Evolutionary conservation across 495 filamentous ascomycete species (phyloP), one percentile per base, ranked within the genome.

Genomic region (Neurospora sublineolata): DNA sequence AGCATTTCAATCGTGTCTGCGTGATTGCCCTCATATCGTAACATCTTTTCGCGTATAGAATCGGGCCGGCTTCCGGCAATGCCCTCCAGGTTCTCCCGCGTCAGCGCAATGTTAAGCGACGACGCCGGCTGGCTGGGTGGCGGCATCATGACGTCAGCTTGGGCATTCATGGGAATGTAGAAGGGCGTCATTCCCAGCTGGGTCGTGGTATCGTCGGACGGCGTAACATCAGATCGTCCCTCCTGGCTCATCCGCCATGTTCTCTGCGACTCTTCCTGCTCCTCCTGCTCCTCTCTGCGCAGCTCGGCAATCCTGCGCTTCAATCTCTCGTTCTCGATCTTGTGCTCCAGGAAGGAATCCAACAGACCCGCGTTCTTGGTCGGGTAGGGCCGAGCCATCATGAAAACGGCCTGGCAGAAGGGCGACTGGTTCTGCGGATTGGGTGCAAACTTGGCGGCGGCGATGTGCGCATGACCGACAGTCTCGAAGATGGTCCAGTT

Each of bases 321-420:
- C 44, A 99, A 80, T 20, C 95, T 88, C 80, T 97, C 94, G 76
- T 99, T 97, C 79, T 98, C 95, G 68, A 98, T 94, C 80, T 97
- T 97, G 81, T 97, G 94, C 80, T 99, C 95, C 16, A 99, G 84
- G 73, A 97, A 97, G 1, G 94, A 96, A 80, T 99, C 94, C 68
- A 99, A 81, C 9, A 97, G 83, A 11, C 87, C 88, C 0, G 93
- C 89, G 77, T 93, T 95, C 78, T 91, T 93, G 67, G 91, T 95
- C 8, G 93, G 94, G 79, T 97, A 97, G 11, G 93, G 95, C 27
- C 95, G 87, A 33, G 93, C 89, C 88, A 97, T 92, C 84, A 99
- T 92, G 80, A 98, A 97, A 77, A 97, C 91, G 20, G 94, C 94
- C 73, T 91, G 88, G 80, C 94, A 97, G 74, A 89, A 90, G 4